phyloP scores from a whole-genome alignment of 2,329 filamentous ascomycete species.

The Beauveria australis region DNA sequence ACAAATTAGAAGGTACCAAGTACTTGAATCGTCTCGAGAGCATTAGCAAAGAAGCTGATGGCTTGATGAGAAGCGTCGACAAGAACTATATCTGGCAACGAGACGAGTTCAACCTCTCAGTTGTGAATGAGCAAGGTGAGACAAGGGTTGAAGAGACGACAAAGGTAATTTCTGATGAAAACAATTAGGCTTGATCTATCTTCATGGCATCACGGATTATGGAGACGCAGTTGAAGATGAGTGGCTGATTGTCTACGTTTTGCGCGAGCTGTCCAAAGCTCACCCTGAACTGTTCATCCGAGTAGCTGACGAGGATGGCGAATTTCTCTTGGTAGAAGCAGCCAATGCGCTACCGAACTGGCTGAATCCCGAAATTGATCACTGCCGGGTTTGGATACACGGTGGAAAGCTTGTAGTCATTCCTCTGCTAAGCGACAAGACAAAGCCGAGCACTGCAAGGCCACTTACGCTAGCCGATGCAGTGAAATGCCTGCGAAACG shows the following conservation, averaged over 20 bases:
- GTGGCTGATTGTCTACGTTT: constrained; percentile 88
- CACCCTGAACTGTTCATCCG: constrained; percentile 73
- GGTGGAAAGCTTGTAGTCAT: constrained; percentile 68
- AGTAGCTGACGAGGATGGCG: constrained; percentile 80
- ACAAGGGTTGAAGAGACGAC: neutral
- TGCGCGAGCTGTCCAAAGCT: constrained; percentile 69
- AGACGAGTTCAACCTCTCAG: constrained; percentile 65
- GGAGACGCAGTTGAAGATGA: constrained; percentile 95
- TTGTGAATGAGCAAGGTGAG: constrained; percentile 51
- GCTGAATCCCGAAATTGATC: constrained; percentile 85
- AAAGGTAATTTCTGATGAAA: neutral
- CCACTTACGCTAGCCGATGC: constrained; percentile 58
- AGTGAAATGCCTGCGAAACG: constrained; percentile 47
- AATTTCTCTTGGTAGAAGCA: constrained; percentile 91
- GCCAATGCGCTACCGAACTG: constrained; percentile 80
- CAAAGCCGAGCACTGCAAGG: constrained; percentile 22
- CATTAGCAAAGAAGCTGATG: constrained; percentile 60
- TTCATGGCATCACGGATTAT: constrained; percentile 75
- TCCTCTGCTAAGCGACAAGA: constrained; percentile 36
- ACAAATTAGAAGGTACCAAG: constrained; percentile 43
- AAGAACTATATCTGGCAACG: constrained; percentile 93
- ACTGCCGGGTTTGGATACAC: constrained; percentile 85
- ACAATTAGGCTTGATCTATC: constrained; percentile 42
- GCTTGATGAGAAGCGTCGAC: constrained; percentile 56
- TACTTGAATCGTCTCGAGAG: constrained; percentile 59